Base-by-base conservation (phyloP, 2,329 filamentous ascomycete species). In the Trichophyton equinum region DNA sequence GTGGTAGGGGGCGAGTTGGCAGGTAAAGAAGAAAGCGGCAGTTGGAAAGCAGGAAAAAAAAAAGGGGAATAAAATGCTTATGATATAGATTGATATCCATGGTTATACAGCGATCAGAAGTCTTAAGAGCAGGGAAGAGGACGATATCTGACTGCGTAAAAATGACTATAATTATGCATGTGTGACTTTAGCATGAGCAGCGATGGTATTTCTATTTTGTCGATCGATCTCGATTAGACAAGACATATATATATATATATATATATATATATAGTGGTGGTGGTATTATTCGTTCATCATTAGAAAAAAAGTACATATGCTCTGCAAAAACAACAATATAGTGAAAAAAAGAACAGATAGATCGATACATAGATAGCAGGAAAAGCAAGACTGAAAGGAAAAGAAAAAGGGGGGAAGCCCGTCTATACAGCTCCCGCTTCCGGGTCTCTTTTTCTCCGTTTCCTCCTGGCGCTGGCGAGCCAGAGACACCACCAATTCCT, bases 401-500 rank as follows among this genome's bases (percentile, higher is more conserved):
- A 30, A 27, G 25, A 5, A 27, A 27, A 27, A 27, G 25, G 25
- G 25, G 25, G 40, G 6, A 2, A 7, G 15, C 40, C 40, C 2
- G 15, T 44, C 15, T 55, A n/a, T 33, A 55, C 51, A 27, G 25
- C 4, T n/a, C 22, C 20, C 3, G 22, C 51, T 18, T 27, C 51
- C 7, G 7, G 5, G 7, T 30, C 22, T 8, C 40, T 47, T 47
- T 51, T 62, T 25, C 51, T 63, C 51, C 57, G 58, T 57, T 57
- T 61, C 55, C 60, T 63, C 53, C 42, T 58, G 13, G 62, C 53
- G 25, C 56, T 59, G 15, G 60, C 53, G 30, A 86, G 72, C 80
- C 81, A 85, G 55, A 73, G 73, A 67, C 84, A 82, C 83, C 83
- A 85, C 78, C 81, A 84, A 56, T 76, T 75, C 61, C 81, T 73